phyloP scores from a whole-genome alignment of 2,329 filamentous ascomycete species.

The Colletotrichum somersetense region DNA sequence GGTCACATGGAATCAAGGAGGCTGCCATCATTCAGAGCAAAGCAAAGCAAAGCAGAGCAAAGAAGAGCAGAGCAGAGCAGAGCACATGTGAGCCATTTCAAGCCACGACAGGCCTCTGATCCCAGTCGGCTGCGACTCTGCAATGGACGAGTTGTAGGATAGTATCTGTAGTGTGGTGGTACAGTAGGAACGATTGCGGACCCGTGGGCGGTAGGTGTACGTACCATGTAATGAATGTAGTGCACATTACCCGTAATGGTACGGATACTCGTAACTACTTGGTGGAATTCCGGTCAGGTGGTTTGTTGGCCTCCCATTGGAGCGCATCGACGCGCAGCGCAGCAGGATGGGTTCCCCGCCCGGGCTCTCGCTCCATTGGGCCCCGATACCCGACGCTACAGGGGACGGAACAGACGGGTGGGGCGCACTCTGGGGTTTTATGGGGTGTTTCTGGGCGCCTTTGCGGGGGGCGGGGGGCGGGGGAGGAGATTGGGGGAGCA shows the following conservation, averaged over 20 bases:
- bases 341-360: slow-evolving; percentile 16
- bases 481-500: background rate
- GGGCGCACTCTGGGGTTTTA: slow-evolving; percentile 30
- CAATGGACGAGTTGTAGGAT: too few relatives aligned
- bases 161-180: too few relatives aligned
- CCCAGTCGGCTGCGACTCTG: background rate
- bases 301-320: slow-evolving; percentile 19
- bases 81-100: slow-evolving; percentile 3
- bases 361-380: slow-evolving; percentile 26
- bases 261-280: too few relatives aligned
- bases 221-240: too few relatives aligned
- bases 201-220: too few relatives aligned
- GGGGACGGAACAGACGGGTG: slow-evolving; percentile 7
- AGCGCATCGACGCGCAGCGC: slow-evolving; percentile 24
- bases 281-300: too few relatives aligned
- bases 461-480: slow-evolving; percentile 33
- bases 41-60: too few relatives aligned
- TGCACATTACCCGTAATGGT: too few relatives aligned
- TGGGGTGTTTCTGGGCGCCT: slow-evolving; percentile 7
- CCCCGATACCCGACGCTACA: slow-evolving; percentile 23
- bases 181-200: too few relatives aligned
- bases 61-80: background rate
- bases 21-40: background rate
- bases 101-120: background rate
- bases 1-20: slow-evolving; percentile 18